Conservation (phyloP, 1,284 basidiomycete genomes). For the Phellopilus nigrolimitatus region DNA sequence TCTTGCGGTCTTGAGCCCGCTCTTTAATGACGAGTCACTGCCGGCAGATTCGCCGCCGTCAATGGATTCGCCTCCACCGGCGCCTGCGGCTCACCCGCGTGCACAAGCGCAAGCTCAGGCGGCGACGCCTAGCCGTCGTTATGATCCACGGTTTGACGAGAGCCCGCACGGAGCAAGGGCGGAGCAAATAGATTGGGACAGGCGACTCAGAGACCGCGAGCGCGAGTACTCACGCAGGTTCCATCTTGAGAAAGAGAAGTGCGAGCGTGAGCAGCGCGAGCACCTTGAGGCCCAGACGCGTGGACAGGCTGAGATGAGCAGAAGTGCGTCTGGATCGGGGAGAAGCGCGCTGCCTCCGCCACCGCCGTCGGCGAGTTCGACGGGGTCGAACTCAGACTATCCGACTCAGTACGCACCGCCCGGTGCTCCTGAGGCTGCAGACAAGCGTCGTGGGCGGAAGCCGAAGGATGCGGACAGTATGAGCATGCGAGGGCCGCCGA, state of each 20-base stretch:
- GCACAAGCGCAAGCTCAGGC: conserved; percentile 24
- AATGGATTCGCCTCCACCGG: conserved; percentile 23
- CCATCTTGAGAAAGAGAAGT: no score
- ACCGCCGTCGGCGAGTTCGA: conserved; percentile 4
- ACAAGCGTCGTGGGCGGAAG: conserved; percentile 12
- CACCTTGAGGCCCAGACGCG: conserved; percentile 8
- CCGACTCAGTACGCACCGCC: not conserved
- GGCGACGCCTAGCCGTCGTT: conserved; percentile 26
- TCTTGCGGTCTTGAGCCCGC: conserved; percentile 26
- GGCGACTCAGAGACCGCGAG: conserved; percentile 35
- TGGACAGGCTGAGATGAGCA: conserved; percentile 9
- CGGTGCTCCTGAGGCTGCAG: not conserved
- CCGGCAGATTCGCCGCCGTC: no score
- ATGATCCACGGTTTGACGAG: conserved; percentile 33
- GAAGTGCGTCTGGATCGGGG: not conserved
- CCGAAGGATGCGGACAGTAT: conserved; percentile 11
- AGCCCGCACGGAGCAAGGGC: conserved; percentile 23
- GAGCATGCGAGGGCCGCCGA: conserved; percentile 13
- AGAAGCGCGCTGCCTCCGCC: conserved; percentile 4
- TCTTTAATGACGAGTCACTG: no score
- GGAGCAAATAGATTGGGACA: conserved; percentile 21
- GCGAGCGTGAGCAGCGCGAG: conserved; percentile 9
- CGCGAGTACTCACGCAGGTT: no score
- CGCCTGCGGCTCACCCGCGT: conserved; percentile 20
- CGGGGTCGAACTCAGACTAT: conserved; percentile 7